A percentile compares a stretch with the other conserved stretches of the same genome.
These are phyloP conservation scores for Dioszegia aurantiaca DNA, from an alignment of 768 basidiomycete species.

Conservation along the genomic window DNA sequence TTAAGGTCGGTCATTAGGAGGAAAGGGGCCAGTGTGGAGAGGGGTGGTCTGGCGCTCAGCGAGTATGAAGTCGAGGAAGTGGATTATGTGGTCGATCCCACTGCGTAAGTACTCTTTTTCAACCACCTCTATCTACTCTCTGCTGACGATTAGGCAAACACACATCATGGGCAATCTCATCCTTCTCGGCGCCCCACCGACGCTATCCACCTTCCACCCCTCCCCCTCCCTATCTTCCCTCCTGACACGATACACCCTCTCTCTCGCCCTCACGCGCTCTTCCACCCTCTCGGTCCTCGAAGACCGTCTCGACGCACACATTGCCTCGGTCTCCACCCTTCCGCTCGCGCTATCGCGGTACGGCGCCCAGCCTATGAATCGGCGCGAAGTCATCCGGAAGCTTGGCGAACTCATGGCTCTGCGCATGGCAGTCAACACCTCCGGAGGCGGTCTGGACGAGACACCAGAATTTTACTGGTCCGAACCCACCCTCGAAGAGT, in stretches of 20 bases:
- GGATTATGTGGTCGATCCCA: slow-evolving; percentile 87
- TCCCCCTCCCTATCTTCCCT: slow-evolving; percentile 64
- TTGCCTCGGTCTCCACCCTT: slow-evolving; percentile 74
- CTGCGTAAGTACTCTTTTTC: slow-evolving; percentile 61
- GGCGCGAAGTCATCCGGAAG: slow-evolving; percentile 83
- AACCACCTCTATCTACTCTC: not conserved
- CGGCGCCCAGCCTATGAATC: slow-evolving; percentile 76
- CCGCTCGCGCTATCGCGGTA: slow-evolving; percentile 73
- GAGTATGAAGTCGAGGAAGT: slow-evolving; percentile 76
- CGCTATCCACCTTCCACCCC: slow-evolving; percentile 59
- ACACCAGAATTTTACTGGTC: slow-evolving; percentile 76
- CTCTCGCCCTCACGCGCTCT: slow-evolving; percentile 84
- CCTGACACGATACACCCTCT: slow-evolving; percentile 83
- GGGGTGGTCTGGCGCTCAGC: slow-evolving; percentile 63
- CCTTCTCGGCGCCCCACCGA: slow-evolving; percentile 70
- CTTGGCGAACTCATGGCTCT: slow-evolving; percentile 88
- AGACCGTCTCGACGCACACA: slow-evolving; percentile 73
- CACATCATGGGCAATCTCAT: slow-evolving; percentile 88
- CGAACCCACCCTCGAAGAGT: slow-evolving; percentile 83
- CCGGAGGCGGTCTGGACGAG: slow-evolving; percentile 51
- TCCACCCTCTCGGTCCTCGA: slow-evolving; percentile 85
- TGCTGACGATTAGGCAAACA: slow-evolving; percentile 61
- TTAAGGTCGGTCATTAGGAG: slow-evolving; percentile 62
- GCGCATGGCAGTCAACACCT: slow-evolving; percentile 81
- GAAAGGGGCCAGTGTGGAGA: slow-evolving; percentile 60